phyloP scores from a whole-genome alignment of 2,329 filamentous ascomycete species.

The Ophiobolus disseminans region DNA sequence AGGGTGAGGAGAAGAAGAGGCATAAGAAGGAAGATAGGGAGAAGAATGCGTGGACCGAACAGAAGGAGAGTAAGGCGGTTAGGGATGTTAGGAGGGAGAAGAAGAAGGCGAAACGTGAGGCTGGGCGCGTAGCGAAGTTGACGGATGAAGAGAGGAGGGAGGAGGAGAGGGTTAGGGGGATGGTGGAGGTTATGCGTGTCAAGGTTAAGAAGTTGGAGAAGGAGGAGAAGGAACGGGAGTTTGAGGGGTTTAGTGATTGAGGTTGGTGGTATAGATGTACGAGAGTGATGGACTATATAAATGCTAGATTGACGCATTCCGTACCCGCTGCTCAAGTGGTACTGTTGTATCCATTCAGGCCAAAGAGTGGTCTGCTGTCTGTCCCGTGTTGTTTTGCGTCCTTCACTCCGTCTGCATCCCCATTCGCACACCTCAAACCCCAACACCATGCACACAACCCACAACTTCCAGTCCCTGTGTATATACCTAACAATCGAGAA shows the following conservation, averaged over 20 bases:
- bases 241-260: constrained; percentile 47
- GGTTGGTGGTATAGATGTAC: not conserved
- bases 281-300: not conserved
- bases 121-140: constrained; percentile 34
- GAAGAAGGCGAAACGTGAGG: constrained; percentile 42
- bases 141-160: constrained; percentile 41
- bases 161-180: constrained; percentile 42
- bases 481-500: too few relatives aligned
- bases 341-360: too few relatives aligned
- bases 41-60: constrained; percentile 45
- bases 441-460: too few relatives aligned
- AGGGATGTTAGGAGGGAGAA: constrained; percentile 45
- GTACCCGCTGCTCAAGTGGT: too few relatives aligned
- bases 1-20: constrained; percentile 35
- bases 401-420: too few relatives aligned
- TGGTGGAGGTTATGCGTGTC: constrained; percentile 39
- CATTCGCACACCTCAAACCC: too few relatives aligned
- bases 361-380: too few relatives aligned
- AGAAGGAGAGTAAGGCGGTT: constrained; percentile 42
- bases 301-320: too few relatives aligned
- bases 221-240: constrained; percentile 36
- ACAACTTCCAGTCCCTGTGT: too few relatives aligned
- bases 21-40: constrained; percentile 35
- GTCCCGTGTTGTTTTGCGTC: too few relatives aligned
- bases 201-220: constrained; percentile 36